Conservation (phyloP, 75 land plant species). For the Isoetes taiwanensis region DNA sequence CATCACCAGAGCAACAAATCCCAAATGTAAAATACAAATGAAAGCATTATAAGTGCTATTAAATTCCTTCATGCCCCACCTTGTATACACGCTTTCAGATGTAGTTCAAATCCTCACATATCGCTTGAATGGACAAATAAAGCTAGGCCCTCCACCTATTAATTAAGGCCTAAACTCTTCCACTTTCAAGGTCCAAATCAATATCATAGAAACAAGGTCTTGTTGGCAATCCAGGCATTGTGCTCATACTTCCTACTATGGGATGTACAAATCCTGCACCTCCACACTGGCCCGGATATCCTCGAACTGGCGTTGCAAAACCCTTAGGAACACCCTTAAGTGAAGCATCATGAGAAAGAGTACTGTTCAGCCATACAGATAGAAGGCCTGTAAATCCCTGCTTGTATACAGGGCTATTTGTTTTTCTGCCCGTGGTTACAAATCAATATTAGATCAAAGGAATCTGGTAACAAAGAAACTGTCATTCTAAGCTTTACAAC, state of each 20-base stretch:
- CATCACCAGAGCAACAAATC: too few relatives aligned
- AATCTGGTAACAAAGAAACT: not conserved
- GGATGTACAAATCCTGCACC: slow-evolving; percentile 97
- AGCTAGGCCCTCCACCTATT: too few relatives aligned
- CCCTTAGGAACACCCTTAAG: slow-evolving; percentile 81
- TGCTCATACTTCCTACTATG: slow-evolving; percentile 83
- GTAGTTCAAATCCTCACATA: too few relatives aligned
- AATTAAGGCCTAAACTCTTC: slow-evolving; percentile 66
- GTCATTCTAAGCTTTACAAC: not conserved
- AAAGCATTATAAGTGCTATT: too few relatives aligned
- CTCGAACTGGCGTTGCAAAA: slow-evolving; percentile 69
- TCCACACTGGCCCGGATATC: slow-evolving; percentile 75
- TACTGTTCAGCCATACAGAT: slow-evolving; percentile 98
- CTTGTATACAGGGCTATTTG: slow-evolving; percentile 79
- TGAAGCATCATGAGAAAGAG: slow-evolving; percentile 70
- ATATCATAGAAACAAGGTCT: slow-evolving; percentile 95
- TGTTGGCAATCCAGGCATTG: slow-evolving; percentile 97
- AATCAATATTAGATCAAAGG: not conserved
- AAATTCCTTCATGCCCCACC: too few relatives aligned
- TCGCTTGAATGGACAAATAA: too few relatives aligned
- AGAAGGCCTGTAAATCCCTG: slow-evolving; percentile 80
- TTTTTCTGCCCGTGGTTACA: slow-evolving; percentile 57
- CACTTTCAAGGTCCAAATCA: slow-evolving; percentile 68
- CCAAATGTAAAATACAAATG: too few relatives aligned
- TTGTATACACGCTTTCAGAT: too few relatives aligned